Conservation (phyloP, 345 rosid genomes). For the Sonneratia caseolaris region DNA sequence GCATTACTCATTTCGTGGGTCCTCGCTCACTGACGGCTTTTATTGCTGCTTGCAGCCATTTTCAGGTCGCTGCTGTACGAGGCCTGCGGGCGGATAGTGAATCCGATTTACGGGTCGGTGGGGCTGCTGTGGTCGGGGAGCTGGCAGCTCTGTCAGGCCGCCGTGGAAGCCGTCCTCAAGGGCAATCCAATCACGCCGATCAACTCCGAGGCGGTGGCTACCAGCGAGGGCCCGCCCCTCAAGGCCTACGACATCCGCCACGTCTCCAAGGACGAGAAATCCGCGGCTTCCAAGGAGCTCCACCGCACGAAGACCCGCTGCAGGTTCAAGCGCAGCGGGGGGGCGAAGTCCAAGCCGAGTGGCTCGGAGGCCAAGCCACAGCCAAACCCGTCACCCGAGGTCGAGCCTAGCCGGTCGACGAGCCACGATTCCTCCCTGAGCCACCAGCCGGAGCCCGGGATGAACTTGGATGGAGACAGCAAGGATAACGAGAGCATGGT, state of each 20-base stretch:
- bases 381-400: conserved; percentile 5
- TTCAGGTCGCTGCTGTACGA: conserved; percentile 91
- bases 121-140: conserved; percentile 88
- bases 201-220: conserved; percentile 56
- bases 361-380: conserved; percentile 1
- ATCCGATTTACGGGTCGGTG: conserved; percentile 93
- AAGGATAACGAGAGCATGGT: conserved; percentile 53
- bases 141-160: conserved; percentile 94
- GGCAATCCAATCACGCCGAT: conserved; percentile 72
- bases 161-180: conserved; percentile 83
- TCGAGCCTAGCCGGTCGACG: conserved; percentile 39
- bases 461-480: conserved; percentile 42
- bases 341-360: conserved; percentile 19
- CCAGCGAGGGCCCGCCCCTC: conserved; percentile 61
- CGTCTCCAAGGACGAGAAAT: conserved; percentile 66
- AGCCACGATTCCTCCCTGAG: conserved; percentile 94
- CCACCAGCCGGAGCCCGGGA: conserved; percentile 60
- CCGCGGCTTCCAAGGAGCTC: conserved; percentile 28
- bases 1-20: background rate
- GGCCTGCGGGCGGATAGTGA: conserved; percentile 94
- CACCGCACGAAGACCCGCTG: conserved; percentile 33
- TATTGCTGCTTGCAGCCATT: conserved; percentile 38
- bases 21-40: background rate
- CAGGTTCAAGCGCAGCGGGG: conserved; percentile 37
- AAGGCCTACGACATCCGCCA: conserved; percentile 81